Evolutionary conservation across 306 rosid species (phyloP).

Genomic region (apple (Malus domestica)): DNA sequence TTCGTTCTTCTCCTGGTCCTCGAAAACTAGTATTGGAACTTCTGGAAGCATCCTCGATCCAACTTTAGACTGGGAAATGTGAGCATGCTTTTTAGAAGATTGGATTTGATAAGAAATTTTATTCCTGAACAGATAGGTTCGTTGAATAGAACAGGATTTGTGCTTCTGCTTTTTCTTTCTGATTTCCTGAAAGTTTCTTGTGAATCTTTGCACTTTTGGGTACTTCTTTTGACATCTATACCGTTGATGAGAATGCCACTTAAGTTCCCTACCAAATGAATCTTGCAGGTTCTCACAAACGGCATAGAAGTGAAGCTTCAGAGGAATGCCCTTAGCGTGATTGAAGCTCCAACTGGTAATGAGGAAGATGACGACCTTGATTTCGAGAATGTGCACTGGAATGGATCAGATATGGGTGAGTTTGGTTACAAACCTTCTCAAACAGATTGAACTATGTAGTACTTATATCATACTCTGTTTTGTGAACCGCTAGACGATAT

Average conservation of each 20-base stretch:
- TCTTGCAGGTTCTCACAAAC: conserved; percentile 80
- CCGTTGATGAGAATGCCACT: conserved; percentile 6
- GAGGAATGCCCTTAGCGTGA: conserved; percentile 95
- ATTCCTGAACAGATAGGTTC: not conserved
- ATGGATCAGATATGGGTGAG: conserved; percentile 90
- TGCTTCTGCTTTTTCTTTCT: not conserved
- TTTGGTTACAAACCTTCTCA: not conserved
- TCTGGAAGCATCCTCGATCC: not conserved
- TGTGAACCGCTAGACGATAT: not conserved
- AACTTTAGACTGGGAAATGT: not conserved
- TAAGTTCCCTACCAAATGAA: not conserved
- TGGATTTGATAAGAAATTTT: not conserved
- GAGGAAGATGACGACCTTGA: conserved; percentile 97
- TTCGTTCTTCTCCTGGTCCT: not conserved
- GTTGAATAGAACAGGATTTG: not conserved
- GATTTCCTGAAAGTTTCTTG: not conserved
- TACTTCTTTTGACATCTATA: not conserved
- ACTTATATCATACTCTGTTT: not conserved
- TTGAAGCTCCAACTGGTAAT: conserved; percentile 93
- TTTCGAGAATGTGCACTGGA: conserved; percentile 71
- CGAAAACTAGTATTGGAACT: not conserved
- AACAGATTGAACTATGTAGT: not conserved
- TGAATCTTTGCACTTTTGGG: not conserved
- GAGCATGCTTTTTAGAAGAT: not conserved
- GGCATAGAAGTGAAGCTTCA: conserved; percentile 97